These are phyloP conservation scores for Prosopis cineraria DNA, from an alignment of 306 rosid genomes.

Conservation along the genomic window DNA sequence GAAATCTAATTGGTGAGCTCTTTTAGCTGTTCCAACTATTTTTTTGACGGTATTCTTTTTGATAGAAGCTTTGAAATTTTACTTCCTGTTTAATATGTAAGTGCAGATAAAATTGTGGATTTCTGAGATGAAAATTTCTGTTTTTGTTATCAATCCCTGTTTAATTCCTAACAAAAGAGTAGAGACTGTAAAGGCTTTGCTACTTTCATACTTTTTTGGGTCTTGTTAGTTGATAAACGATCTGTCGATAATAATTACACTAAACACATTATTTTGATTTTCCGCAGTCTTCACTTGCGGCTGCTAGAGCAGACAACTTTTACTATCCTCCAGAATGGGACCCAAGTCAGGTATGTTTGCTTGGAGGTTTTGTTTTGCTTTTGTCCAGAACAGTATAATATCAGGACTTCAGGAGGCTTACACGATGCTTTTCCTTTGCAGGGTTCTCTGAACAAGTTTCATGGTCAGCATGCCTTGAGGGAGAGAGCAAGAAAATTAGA, in stretches of 20 bases:
- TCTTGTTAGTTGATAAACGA: conserved; percentile 3
- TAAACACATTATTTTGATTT: conserved; percentile 46
- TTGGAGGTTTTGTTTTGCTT: background rate
- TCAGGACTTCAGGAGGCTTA: conserved; percentile 15
- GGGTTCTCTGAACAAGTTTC: conserved; percentile 68
- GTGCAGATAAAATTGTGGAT: background rate
- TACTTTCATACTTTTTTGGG: conserved; percentile 6
- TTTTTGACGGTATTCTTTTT: background rate
- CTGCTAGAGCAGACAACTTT: conserved; percentile 92
- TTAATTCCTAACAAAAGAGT: background rate
- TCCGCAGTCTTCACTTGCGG: conserved; percentile 90
- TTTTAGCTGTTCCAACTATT: background rate
- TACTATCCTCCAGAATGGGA: conserved; percentile 97
- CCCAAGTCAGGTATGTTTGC: conserved; percentile 68
- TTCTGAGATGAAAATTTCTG: background rate
- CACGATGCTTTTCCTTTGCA: conserved; percentile 38
- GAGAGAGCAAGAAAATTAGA: conserved; percentile 91
- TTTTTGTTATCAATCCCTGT: background rate
- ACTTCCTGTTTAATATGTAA: background rate
- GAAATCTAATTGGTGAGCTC: background rate
- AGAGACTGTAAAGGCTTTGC: background rate
- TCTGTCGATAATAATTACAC: conserved; percentile 15
- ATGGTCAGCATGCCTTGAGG: conserved; percentile 93
- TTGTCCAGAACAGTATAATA: background rate
- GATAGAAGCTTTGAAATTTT: conserved; percentile 4